A percentile compares a stretch with the other conserved stretches of the same genome.
Evolutionary conservation across 1,284 basidiomycete genomes (phyloP).

Genomic region (Pyrrhoderma noxium): DNA sequence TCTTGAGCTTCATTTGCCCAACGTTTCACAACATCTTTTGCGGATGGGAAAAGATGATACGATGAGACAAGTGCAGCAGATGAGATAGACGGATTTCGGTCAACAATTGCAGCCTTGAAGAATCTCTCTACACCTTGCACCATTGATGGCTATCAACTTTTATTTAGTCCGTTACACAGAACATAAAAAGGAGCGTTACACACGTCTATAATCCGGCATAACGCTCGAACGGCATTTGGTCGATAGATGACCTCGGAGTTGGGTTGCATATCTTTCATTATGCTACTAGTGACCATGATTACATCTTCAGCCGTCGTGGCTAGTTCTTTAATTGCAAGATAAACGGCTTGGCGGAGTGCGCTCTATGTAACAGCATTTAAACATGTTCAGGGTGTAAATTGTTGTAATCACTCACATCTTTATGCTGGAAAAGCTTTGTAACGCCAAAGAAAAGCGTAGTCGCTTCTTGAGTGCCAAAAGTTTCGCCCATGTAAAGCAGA

Average conservation of each 20-base stretch:
- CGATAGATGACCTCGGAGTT: constrained; percentile 99
- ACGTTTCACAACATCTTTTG: constrained; percentile 92
- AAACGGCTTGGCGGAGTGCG: constrained; percentile 95
- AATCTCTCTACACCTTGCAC: constrained; percentile 98
- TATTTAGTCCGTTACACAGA: not conserved
- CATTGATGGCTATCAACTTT: constrained; percentile 74
- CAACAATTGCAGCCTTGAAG: constrained; percentile 99
- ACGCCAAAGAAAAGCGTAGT: constrained; percentile 98
- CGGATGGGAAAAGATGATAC: constrained; percentile 92
- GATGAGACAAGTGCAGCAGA: constrained; percentile 95
- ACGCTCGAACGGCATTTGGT: constrained; percentile 93
- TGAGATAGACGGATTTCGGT: constrained; percentile 92
- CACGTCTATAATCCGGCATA: constrained; percentile 96
- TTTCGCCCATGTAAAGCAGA: constrained; percentile 94
- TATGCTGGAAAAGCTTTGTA: constrained; percentile 98
- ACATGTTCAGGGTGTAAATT: not conserved
- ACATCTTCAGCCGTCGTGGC: constrained; percentile 96
- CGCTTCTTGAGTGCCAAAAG: constrained; percentile 92
- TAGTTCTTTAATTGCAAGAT: constrained; percentile 98
- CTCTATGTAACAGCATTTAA: constrained; percentile 44
- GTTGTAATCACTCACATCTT: constrained; percentile 70
- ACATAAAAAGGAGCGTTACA: constrained; percentile 31
- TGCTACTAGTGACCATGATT: constrained; percentile 99
- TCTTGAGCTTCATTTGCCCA: constrained; percentile 99
- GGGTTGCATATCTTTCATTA: constrained; percentile 99